phyloP scores from a whole-genome alignment of 306 rosid genomes.

The Hippophae gyantsensis region DNA sequence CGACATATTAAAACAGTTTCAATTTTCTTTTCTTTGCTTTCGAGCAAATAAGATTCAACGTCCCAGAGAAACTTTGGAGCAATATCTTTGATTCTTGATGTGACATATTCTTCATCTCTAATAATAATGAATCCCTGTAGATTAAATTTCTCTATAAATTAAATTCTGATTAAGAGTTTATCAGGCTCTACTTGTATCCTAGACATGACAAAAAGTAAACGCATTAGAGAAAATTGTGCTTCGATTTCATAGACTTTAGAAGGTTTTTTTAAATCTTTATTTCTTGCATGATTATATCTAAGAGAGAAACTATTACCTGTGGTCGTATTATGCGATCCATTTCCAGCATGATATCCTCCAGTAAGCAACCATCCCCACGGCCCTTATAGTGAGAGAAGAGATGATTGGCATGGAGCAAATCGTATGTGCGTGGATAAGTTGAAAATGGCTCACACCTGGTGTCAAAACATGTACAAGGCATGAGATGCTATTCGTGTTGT shows the following conservation, averaged over 20 bases:
- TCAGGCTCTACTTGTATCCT: neutral
- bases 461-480: slow-evolving; percentile 22
- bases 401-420: slow-evolving; percentile 68
- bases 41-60: slow-evolving; percentile 45
- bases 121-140: slow-evolving; percentile 73
- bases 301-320: slow-evolving; percentile 40
- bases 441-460: slow-evolving; percentile 92
- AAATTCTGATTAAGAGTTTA: neutral
- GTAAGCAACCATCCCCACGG: slow-evolving; percentile 43
- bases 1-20: slow-evolving; percentile 68
- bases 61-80: slow-evolving; percentile 78
- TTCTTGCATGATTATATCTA: neutral
- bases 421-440: slow-evolving; percentile 83
- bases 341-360: slow-evolving; percentile 88
- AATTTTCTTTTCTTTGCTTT: slow-evolving; percentile 53
- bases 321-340: slow-evolving; percentile 86
- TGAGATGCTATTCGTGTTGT: neutral
- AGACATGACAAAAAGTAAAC: neutral
- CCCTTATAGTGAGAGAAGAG: slow-evolving; percentile 66
- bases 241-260: neutral
- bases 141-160: slow-evolving; percentile 6
- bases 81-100: slow-evolving; percentile 49
- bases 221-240: no score
- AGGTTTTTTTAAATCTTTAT: neutral
- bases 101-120: slow-evolving; percentile 50